Conservation (phyloP, 805 yeast species). For the Saturnispora saitoi region DNA sequence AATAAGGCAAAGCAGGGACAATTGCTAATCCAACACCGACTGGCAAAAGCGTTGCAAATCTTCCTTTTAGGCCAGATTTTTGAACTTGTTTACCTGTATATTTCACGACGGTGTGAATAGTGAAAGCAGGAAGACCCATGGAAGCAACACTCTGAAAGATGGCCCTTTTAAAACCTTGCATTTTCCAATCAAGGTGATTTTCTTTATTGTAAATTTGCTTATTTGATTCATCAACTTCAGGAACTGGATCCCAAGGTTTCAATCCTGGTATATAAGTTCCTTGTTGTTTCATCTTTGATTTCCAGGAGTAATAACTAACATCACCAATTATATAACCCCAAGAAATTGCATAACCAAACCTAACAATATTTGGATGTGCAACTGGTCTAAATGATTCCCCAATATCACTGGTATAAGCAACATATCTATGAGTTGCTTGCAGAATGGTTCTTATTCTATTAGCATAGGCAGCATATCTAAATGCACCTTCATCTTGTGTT, state of each 20-base stretch:
- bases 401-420: slow-evolving; percentile 79
- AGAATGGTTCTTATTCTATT: slow-evolving; percentile 64
- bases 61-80: slow-evolving; percentile 36
- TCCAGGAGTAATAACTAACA: slow-evolving; percentile 67
- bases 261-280: slow-evolving; percentile 54
- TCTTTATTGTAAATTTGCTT: slow-evolving; percentile 28
- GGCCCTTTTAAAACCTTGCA: slow-evolving; percentile 62
- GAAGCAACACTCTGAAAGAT: slow-evolving; percentile 74
- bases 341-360: slow-evolving; percentile 59
- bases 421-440: slow-evolving; percentile 67
- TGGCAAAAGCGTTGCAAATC: slow-evolving; percentile 60
- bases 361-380: slow-evolving; percentile 61
- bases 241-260: slow-evolving; percentile 57
- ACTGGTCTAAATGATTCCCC: slow-evolving; percentile 84
- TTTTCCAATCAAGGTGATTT: slow-evolving; percentile 51
- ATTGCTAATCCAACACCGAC: slow-evolving; percentile 69
- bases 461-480: slow-evolving; percentile 80
- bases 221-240: slow-evolving; percentile 34
- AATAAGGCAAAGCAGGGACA: slow-evolving; percentile 68
- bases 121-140: slow-evolving; percentile 82
- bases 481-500: slow-evolving; percentile 19
- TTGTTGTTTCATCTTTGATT: slow-evolving; percentile 53
- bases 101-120: slow-evolving; percentile 69
- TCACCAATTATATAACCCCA: slow-evolving; percentile 74
- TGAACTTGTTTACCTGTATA: slow-evolving; percentile 58